Evolutionary conservation across 371 early-diverging fungal genomes (phyloP).

Genomic region (Syncephalis fuscata): DNA sequence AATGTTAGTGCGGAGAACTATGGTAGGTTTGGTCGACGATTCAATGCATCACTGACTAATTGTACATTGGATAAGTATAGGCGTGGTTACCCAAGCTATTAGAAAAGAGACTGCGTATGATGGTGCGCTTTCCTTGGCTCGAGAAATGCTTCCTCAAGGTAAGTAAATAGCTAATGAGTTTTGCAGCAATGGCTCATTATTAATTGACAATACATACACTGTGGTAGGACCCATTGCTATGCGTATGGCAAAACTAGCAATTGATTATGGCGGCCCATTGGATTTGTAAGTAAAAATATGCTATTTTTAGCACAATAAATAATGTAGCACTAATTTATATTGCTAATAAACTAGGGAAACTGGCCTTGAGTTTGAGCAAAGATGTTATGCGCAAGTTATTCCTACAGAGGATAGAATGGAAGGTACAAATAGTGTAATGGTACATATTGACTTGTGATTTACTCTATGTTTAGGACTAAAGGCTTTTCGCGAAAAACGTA

Average conservation of each 20-base stretch:
- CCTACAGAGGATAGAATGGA: conserved; percentile 90
- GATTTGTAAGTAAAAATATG: conserved; percentile 48
- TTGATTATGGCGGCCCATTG: conserved; percentile 60
- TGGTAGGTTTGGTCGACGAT: no score
- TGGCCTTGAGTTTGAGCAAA: conserved; percentile 82
- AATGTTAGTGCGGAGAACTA: conserved; percentile 38
- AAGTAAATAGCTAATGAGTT: neutral
- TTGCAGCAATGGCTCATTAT: neutral
- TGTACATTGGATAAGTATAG: conserved; percentile 14
- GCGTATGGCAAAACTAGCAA: conserved; percentile 73
- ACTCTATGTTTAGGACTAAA: conserved; percentile 21
- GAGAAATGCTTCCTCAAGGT: conserved; percentile 61
- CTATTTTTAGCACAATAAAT: neutral
- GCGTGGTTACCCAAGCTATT: conserved; percentile 66
- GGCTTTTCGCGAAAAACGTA: conserved; percentile 68
- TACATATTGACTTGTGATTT: no score
- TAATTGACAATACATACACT: neutral
- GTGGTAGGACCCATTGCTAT: conserved; percentile 70
- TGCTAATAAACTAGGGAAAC: no score
- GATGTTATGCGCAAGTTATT: conserved; percentile 89
- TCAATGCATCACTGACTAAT: no score
- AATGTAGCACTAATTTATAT: no score
- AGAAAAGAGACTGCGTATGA: conserved; percentile 44
- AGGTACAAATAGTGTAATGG: no score
- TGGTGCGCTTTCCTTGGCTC: conserved; percentile 64